phyloP scores from a whole-genome alignment of 352 stramenopile species.

The Globisporangium paroecandrum region DNA sequence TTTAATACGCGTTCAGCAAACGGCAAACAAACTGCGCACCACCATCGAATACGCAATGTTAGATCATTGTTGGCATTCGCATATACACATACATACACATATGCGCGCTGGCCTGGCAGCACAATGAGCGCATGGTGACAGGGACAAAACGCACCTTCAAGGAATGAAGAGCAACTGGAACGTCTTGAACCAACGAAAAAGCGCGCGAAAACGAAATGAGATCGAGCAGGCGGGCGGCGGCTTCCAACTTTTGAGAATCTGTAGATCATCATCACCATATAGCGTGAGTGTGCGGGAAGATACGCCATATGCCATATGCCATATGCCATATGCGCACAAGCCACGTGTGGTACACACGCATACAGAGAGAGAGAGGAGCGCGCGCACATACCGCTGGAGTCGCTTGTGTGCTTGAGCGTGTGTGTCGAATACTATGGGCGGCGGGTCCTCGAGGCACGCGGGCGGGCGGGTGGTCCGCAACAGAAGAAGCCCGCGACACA shows the following conservation, averaged over 20 bases:
- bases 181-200: conserved; percentile 3
- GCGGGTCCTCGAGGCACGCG: neutral
- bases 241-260: neutral
- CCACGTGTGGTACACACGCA: neutral
- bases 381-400: neutral
- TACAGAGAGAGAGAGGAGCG: neutral
- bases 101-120: neutral
- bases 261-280: neutral
- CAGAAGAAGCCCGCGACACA: neutral
- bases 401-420: neutral
- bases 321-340: neutral
- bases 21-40: conserved; percentile 1
- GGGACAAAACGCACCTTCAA: neutral
- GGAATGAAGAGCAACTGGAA: neutral
- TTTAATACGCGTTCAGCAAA: neutral
- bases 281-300: neutral
- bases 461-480: neutral
- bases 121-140: neutral
- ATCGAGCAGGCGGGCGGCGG: neutral
- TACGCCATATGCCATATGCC: neutral
- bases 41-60: neutral
- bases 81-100: neutral
- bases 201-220: neutral
- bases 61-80: neutral
- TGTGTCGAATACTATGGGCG: conserved; percentile 8